Percentiles rank a stretch among this genome's conserved stretches.
phyloP scores from a whole-genome alignment of 202 grass and related monocot species.

The Schoenoplectus triqueter region DNA sequence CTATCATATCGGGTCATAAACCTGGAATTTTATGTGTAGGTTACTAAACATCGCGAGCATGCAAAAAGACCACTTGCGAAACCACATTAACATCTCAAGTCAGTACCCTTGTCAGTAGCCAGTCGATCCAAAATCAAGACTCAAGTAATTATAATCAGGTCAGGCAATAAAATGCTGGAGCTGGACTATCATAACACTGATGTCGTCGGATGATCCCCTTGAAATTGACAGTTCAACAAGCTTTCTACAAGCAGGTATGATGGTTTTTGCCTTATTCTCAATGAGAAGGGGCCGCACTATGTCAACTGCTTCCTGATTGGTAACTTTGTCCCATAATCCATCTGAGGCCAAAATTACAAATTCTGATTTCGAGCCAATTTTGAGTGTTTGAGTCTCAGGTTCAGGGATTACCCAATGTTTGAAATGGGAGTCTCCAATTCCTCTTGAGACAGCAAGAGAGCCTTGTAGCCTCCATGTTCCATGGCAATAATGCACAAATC shows the following conservation, averaged over 20 bases:
- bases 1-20: neutral
- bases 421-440: slow-evolving; percentile 80
- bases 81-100: slow-evolving; percentile 34
- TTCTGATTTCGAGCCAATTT: slow-evolving; percentile 64
- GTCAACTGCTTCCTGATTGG: slow-evolving; percentile 76
- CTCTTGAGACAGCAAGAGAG: slow-evolving; percentile 80
- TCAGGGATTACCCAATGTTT: slow-evolving; percentile 90
- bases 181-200: slow-evolving; percentile 75
- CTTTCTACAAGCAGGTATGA: slow-evolving; percentile 65
- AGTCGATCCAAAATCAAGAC: slow-evolving; percentile 13
- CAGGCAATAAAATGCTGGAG: slow-evolving; percentile 53
- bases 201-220: slow-evolving; percentile 76
- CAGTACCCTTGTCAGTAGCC: slow-evolving; percentile 18
- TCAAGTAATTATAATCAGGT: slow-evolving; percentile 30
- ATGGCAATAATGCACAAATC: slow-evolving; percentile 72
- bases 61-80: slow-evolving; percentile 56
- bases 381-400: slow-evolving; percentile 68
- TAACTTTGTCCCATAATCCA: slow-evolving; percentile 92
- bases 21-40: neutral
- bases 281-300: slow-evolving; percentile 53
- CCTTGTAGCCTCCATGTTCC: slow-evolving; percentile 98
- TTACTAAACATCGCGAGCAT: slow-evolving; percentile 47
- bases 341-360: slow-evolving; percentile 95
- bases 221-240: slow-evolving; percentile 63
- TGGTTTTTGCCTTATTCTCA: slow-evolving; percentile 41